Base-by-base conservation (phyloP, 805 yeast species). In the Candida jianshihensis region DNA sequence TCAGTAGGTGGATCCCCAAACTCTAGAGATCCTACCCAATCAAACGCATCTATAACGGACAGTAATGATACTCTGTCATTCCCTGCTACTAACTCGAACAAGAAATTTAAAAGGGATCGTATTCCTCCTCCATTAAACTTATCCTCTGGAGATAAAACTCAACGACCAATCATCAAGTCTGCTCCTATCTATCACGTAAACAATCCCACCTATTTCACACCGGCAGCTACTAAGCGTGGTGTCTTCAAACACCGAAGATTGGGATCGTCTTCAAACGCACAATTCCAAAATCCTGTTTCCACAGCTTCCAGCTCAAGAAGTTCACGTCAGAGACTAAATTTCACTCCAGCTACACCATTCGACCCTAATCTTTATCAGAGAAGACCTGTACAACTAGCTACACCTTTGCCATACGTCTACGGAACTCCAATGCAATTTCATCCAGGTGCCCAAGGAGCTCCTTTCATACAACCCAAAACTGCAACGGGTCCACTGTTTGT, bases 51-150 rank as follows among this genome's bases (percentile, higher is more conserved):
- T 1, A 31, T 48, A n/a, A 38, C 49, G 3, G 43, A 39, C 4
- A 34, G 37, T 12, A 33, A 41, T 39, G 51, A 47, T 6, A 31
- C 36, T 3, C 19, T 49, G 4, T 31, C 47, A 0, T 46, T 54
- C 8, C 58, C 58, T 4, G 44, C 52, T 1, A 43, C 43, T 4
- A 29, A 19, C 15, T 33, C 45, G 1, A 39, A 37, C 21, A 56
- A 54, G 28, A 47, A 53, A 21, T 38, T 58, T 20, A 56, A 52
- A 27, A 50, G 63, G 32, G 40, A 39, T 12, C 47, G 46, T 5
- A 56, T 53, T 7, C 63, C 63, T 12, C 48, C 60, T 3, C 61
- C 61, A 3, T 39, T 58, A 24, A 51, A 53, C 22, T 30, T 58
- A 8, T 31, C 45, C 3, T 17, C 38, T 1, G 43, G 44, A 2